Base-by-base conservation (phyloP, 1,284 basidiomycete species). In the Cutaneotrichosporon daszewskae region DNA sequence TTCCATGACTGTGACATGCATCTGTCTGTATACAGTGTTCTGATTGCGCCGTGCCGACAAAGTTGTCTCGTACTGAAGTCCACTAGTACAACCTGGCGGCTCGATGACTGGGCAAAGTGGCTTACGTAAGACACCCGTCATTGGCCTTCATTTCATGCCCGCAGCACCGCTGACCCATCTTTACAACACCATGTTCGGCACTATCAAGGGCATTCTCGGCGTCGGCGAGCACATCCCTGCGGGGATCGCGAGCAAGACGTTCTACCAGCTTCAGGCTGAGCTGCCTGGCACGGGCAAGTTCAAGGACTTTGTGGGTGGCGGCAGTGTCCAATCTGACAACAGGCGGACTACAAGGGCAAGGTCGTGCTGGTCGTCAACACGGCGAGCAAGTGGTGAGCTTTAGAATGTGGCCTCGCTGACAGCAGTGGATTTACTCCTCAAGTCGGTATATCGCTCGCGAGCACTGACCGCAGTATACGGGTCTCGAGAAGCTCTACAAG, bases 361-460 rank as follows among this genome's bases (percentile, higher is more conserved):
- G 72, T 73, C 40, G 74, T 76, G 19, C 60, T 79, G 33, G 71
- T 77, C 52, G 72, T 77, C 55, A 77, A 77, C 66, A 75, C 74
- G 3, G 77, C 77, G 3, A 73, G 71, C 47, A 74, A 76, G 58
- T 72, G 70, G 68, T 66, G 37, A 44, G 70, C 60, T 17, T 17
- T 36, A 26, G 12, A 4, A 53, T 41, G 20, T 3, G 28, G 31
- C 10, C 32, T 17, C 25, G 34, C 45, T 55, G 37, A 52, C 44
- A 26, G 14, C 33, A 67, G 66, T 37, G 66, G 66, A 19, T 69
- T 66, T 58, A 69, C 66, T n/a, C 55, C 54, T 36, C 61, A 65
- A 55, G 60, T 64, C 18, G 38, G 57, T 46, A 14, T 16, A n/a
- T n/a, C n/a, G n/a, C n/a, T n/a, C n/a, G n/a, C n/a, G n/a, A n/a